Evolutionary conservation across 2,329 filamentous ascomycete genomes (phyloP).

Genomic region (Didymella sp.): DNA sequence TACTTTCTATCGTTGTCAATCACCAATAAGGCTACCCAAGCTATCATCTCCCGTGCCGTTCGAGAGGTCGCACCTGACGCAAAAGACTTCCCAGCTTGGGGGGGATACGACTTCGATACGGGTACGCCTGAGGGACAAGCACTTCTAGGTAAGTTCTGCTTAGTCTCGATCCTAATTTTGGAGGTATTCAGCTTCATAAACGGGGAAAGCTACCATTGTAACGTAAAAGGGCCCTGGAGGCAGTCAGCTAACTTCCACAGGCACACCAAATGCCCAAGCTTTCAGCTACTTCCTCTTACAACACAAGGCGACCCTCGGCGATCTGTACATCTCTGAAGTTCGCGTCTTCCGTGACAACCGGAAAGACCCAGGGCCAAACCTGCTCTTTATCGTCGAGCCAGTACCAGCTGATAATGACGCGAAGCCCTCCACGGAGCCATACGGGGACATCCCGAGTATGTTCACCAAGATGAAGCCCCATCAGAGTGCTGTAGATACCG

Average conservation of each 20-base stretch:
- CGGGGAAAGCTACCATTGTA: no score
- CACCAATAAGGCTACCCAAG: slow-evolving; percentile 3
- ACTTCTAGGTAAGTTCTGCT: background rate
- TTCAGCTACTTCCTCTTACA: slow-evolving; percentile 15
- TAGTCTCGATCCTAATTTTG: background rate
- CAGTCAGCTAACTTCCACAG: background rate
- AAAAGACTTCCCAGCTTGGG: background rate
- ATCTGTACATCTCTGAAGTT: slow-evolving; percentile 8
- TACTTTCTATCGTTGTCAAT: slow-evolving; percentile 13
- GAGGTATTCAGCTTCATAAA: background rate
- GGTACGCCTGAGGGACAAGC: slow-evolving; percentile 2
- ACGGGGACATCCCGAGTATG: background rate
- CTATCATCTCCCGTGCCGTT: slow-evolving; percentile 3
- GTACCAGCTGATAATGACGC: background rate
- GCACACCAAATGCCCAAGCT: slow-evolving; percentile 12
- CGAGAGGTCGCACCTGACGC: background rate
- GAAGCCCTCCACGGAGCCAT: background rate
- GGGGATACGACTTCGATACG: slow-evolving; percentile 4
- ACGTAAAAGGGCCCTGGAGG: background rate
- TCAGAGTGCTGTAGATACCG: background rate
- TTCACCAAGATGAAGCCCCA: background rate
- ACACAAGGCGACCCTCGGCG: slow-evolving; percentile 11
- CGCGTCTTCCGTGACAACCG: slow-evolving; percentile 1
- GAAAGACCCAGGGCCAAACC: background rate
- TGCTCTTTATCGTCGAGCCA: slow-evolving; percentile 11